phyloP scores from a whole-genome alignment of 2,329 filamentous ascomycete species.

The Byssothecium circinans region DNA sequence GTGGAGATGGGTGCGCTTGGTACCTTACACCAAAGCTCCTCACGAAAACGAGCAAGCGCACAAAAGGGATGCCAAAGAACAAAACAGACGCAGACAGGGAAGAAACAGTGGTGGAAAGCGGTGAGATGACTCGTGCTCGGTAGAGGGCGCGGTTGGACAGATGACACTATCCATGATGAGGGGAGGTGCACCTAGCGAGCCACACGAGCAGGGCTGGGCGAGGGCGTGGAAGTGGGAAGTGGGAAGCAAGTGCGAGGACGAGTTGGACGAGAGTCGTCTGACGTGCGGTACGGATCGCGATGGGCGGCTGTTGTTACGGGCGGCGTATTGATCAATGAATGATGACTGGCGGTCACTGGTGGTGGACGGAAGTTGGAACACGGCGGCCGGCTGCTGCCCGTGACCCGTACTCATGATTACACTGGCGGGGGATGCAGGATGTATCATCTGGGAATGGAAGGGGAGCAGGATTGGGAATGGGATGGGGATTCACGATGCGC shows the following conservation, averaged over 20 bases:
- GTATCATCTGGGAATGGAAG: too few relatives aligned
- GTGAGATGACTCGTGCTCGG: constrained; percentile 14
- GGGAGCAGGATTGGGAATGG: too few relatives aligned
- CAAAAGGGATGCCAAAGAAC: constrained; percentile 19
- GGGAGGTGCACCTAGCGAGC: constrained; percentile 10
- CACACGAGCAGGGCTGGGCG: constrained; percentile 8
- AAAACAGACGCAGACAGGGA: not conserved
- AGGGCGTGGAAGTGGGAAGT: constrained; percentile 1
- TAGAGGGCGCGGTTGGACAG: not conserved
- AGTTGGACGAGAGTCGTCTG: not conserved
- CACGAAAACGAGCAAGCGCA: constrained; percentile 35
- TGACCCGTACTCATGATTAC: too few relatives aligned
- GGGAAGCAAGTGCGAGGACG: not conserved
- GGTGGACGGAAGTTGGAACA: too few relatives aligned
- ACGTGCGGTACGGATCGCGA: constrained; percentile 3
- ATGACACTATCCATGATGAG: not conserved
- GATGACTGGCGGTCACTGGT: too few relatives aligned
- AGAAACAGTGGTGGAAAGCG: constrained; percentile 13
- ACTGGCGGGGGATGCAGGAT: too few relatives aligned
- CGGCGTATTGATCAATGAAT: not conserved
- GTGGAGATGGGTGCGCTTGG: constrained; percentile 23
- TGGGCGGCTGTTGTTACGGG: not conserved
- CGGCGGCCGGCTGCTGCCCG: too few relatives aligned
- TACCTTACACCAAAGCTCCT: constrained; percentile 29
- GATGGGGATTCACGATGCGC: too few relatives aligned